Evolutionary conservation across 352 stramenopile genomes (phyloP).

Genomic region (Pythium myriotylum): DNA sequence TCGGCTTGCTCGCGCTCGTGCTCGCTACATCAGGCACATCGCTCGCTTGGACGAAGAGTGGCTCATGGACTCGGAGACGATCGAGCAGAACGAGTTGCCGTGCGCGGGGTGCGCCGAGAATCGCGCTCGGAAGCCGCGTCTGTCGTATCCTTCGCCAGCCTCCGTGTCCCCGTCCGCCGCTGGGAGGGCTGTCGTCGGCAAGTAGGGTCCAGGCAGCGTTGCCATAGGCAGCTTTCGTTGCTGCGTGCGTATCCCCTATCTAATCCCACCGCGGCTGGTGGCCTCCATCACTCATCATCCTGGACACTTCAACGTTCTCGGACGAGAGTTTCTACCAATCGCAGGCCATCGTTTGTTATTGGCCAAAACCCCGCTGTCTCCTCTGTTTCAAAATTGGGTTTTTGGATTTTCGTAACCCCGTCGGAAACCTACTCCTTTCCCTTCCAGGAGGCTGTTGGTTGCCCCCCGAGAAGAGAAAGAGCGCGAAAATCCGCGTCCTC

Average conservation of each 20-base stretch:
- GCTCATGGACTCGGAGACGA: slow-evolving; percentile 2
- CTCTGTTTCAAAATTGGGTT: background rate
- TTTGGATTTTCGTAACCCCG: slow-evolving; percentile 32
- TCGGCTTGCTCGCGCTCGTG: slow-evolving; percentile 17
- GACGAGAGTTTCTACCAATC: slow-evolving; percentile 9
- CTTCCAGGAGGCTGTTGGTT: slow-evolving; percentile 26
- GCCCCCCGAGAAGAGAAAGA: slow-evolving; percentile 30
- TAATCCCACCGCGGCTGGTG: too few species aligned
- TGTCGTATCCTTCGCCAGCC: slow-evolving; percentile 2
- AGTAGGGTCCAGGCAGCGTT: too few species aligned
- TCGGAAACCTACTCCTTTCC: slow-evolving; percentile 23
- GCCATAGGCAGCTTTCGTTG: too few species aligned
- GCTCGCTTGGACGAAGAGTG: slow-evolving; percentile 21
- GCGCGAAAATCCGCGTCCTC: slow-evolving; percentile 24
- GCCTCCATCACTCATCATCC: too few species aligned
- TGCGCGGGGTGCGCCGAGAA: slow-evolving; percentile 2
- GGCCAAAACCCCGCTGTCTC: background rate
- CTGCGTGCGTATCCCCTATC: too few species aligned
- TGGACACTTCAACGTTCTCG: too few species aligned
- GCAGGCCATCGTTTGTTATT: background rate
- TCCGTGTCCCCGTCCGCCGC: background rate
- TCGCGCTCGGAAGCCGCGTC: background rate
- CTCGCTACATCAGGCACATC: slow-evolving; percentile 16
- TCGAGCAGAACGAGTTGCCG: slow-evolving; percentile 2
- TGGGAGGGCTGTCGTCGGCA: background rate